phyloP scores from a whole-genome alignment of 768 basidiomycete genomes.

The Russula olivacea region DNA sequence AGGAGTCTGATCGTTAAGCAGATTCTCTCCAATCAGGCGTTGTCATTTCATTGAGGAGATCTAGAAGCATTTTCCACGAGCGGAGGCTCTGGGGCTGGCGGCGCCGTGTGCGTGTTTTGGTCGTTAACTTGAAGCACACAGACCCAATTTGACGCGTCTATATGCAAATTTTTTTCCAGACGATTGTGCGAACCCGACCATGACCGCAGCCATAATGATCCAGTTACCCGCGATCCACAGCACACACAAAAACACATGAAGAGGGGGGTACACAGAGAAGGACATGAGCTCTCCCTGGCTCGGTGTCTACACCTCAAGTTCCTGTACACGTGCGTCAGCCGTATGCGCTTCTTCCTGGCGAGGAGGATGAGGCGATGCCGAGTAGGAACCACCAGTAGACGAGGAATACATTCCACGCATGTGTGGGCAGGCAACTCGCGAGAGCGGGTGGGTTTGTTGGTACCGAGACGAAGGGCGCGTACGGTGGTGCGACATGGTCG shows the following conservation, averaged over 20 bases:
- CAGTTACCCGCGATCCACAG: constrained; percentile 66
- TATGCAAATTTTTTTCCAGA: not conserved
- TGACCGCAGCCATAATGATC: constrained; percentile 63
- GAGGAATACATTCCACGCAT: constrained; percentile 47
- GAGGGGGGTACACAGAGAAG: constrained; percentile 74
- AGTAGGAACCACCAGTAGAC: constrained; percentile 57
- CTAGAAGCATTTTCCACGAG: no score
- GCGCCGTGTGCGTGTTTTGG: constrained; percentile 68
- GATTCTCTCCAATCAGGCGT: constrained; percentile 95
- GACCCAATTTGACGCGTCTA: not conserved
- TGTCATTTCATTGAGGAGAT: constrained; percentile 94
- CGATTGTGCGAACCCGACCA: constrained; percentile 48
- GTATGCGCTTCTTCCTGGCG: constrained; percentile 17
- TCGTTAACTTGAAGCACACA: not conserved
- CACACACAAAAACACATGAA: constrained; percentile 68
- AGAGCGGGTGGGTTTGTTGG: constrained; percentile 35
- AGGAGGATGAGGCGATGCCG: constrained; percentile 29
- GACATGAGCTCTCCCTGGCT: constrained; percentile 63
- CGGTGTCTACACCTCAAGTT: constrained; percentile 76
- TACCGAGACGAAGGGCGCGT: no score
- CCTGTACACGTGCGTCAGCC: constrained; percentile 48
- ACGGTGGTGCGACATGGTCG: no score
- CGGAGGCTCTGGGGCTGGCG: constrained; percentile 90
- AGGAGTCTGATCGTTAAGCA: constrained; percentile 70
- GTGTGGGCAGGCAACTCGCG: constrained; percentile 23